These are phyloP conservation scores for Penicillium sp. DNA, from an alignment of 2,329 filamentous ascomycete genomes.

Conservation along the genomic window DNA sequence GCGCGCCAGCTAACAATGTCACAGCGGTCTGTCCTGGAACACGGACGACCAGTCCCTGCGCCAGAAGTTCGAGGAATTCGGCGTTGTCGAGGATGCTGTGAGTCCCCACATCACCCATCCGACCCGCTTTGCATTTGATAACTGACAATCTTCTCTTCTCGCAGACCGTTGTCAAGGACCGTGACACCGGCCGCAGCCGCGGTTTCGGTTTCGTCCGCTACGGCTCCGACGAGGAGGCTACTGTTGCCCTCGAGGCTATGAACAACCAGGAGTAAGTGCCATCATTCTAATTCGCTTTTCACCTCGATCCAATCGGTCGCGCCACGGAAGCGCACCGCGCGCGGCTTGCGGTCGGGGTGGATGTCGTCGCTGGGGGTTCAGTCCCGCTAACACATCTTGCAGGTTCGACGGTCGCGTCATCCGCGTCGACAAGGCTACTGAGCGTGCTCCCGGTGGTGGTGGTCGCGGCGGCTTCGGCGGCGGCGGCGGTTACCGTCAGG, in stretches of 20 bases:
- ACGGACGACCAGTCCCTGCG: constrained; percentile 11
- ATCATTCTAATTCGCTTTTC: not conserved
- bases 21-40: constrained; percentile 14
- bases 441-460: constrained; percentile 8
- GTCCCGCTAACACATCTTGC: not conserved
- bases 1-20: not conserved
- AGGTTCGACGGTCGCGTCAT: constrained; percentile 11
- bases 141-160: not conserved
- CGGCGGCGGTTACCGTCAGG: not conserved
- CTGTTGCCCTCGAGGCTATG: constrained; percentile 8
- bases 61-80: constrained; percentile 12
- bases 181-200: constrained; percentile 13
- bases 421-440: constrained; percentile 13
- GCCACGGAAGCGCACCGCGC: not conserved
- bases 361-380: not conserved
- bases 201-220: constrained; percentile 15
- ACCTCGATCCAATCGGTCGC: not conserved
- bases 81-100: constrained; percentile 12
- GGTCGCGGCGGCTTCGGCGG: constrained; percentile 7
- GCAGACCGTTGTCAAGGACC: constrained; percentile 14
- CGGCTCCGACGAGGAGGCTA: constrained; percentile 11
- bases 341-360: not conserved
- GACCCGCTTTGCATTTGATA: not conserved
- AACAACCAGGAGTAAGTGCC: constrained; percentile 11
- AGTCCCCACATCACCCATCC: not conserved